Evolutionary conservation across 176 grass and related monocot genomes (phyloP), one percentile per base, ranked within the genome.

Genomic region (Juncus inflexus): DNA sequence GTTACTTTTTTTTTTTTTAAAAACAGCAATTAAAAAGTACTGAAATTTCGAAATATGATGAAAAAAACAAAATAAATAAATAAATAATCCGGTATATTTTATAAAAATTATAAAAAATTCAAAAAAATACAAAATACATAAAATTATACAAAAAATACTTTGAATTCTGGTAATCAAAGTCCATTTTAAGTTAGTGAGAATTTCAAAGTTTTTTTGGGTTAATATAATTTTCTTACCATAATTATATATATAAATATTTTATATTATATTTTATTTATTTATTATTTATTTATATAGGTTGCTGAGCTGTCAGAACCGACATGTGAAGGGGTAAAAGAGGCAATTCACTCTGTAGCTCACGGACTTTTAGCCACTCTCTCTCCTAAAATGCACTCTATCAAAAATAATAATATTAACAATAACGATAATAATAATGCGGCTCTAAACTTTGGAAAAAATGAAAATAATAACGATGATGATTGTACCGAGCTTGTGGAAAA

Each of bases 301-400:
- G 80, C 80, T 54, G 86, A 94, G 81, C 83, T 99, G 64, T 99
- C 95, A 39, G 95, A 99, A 65, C 80, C 95, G 49, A 86, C 83
- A 7, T 84, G 78, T 49, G 80, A 83, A 0, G 86, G 83, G 35
- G 80, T 94, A 63, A 72, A 94, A 82, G 80, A 84, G 75, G 62
- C 85, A 39, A 94, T 99, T 60, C 86, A 87, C 63, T 99, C 94
- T 40, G 86, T 99, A 12, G 85, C 81, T 7, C 95, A 94, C 84
- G 95, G 95, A 66, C 61, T 99, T 55, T 88, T 99, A 67, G 89
- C 89, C 28, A 99, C 86, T 67, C 83, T 94, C 62, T 99, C 95
- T 39, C 94, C 80, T 59, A 94, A 90, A 68, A 74, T 99, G 82
- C 95, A 91, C 41, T 83, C 86, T 9, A 81, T 73, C 73, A 85